Evolutionary conservation across 169 alveolate species (phyloP), one percentile per base, ranked within the genome.

Genomic region (Plasmodium malariae): DNA sequence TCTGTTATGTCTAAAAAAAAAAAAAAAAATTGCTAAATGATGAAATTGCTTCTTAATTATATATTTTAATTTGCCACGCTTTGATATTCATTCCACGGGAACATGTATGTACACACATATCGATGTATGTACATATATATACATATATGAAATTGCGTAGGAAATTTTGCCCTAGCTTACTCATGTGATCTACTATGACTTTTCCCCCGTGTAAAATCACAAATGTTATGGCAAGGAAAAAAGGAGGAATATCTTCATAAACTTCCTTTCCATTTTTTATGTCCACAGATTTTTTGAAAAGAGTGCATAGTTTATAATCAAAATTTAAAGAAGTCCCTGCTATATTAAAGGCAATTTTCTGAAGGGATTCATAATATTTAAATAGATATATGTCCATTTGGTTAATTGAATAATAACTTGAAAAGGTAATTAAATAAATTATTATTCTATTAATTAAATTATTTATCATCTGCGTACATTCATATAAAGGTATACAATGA

Each of bases 121-220:
- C 9, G 9, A 45, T 45, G 14, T 45, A 45, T 45, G 24, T 57
- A 19, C 24, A 3, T 57, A 57, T 57, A 57, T 57, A 57, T 57
- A 57, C 7, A 57, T 57, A 0, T 55, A 19, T 17, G 21, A 45
- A 14, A 1, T 5, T 4, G n/a, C n/a, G 57, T 3, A 45, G 14
- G 6, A 17, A 17, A 21, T 19, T 57, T 57, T 19, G 3, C 26
- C 2, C 17, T 24, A 2, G 11, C 80, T 43, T 68, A 78, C 89
- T 68, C 28, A 78, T 12, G 37, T 69, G 28, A 37, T 78, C 55
- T 12, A 43, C 89, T 21, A 78, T 78, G 43, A 12, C 21, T 55
- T 55, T 63, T 21, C 89, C 89, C 28, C 68, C 89, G 40, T 78
- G 89, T 11, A 78, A 65, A 45, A 78, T 63, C 28, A 78, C 67